Evolutionary conservation across 495 filamentous ascomycete genomes (phyloP), one percentile per base, ranked within the genome.

Genomic region (Hyphodiscus hymeniophilus): DNA sequence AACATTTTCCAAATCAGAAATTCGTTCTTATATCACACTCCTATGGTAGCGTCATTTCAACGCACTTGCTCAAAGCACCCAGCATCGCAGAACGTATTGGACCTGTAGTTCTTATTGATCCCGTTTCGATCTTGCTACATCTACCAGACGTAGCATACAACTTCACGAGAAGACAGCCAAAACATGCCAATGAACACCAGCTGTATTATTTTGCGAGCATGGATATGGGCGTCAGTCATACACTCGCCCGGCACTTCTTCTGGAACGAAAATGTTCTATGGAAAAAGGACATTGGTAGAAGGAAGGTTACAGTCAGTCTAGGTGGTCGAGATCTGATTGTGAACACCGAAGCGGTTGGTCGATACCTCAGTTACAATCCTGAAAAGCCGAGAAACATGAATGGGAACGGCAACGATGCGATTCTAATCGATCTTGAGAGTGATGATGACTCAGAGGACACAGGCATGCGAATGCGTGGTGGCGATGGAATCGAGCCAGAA

Each of bases 121-220:
- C 81, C 1, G 78, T 85, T n/a, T 72, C 71, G 3, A 68, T 85
- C 23, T 53, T 83, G 17, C 65, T 85, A 26, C 81, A 85, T 59
- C 62, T 81, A 10, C 81, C 81, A 20, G 72, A 82, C 49, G 78
- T 85, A 33, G 79, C 80, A n/a, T 85, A 79, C 68, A 85, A 85
- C 56, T 85, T 85, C 56, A 81, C 75, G 11, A 57, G 66, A 23
- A 69, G 81, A 3, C 60, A 59, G 36, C 81, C 81, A 0, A 61
- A 41, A 22, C 44, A 43, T 20, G 80, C 81, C 3, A 82, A 81
- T 51, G 80, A 85, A 61, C 71, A 75, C 63, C 74, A 79, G 61
- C 66, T 85, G 30, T 77, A 77, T 61, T 85, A 81, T 57, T 84
- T 85, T 56, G 81, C 76, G 7, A 75, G 70, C 31, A 83, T 69